Conservation (phyloP, 2,329 filamentous ascomycete genomes). For the Phaeosphaeria sp. region DNA sequence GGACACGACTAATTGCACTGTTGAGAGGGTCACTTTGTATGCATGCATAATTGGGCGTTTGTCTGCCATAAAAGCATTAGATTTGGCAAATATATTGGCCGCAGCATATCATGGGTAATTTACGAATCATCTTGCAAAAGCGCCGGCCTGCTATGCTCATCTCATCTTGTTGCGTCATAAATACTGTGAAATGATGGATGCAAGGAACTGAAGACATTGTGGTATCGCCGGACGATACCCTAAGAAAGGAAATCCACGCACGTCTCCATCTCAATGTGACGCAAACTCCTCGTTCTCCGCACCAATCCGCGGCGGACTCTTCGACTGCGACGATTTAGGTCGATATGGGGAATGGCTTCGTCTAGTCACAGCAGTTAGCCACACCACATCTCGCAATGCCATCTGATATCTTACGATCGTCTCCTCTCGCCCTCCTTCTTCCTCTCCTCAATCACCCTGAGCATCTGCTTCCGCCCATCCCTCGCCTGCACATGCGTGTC, state of each 20-base stretch:
- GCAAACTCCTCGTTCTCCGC: conserved; percentile 34
- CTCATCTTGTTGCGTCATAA: neutral
- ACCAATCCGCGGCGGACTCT: conserved; percentile 48
- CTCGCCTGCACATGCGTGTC: conserved; percentile 82
- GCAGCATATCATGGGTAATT: neutral
- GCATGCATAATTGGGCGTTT: neutral
- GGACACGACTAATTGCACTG: neutral
- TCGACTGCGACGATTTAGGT: conserved; percentile 36
- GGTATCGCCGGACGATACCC: neutral
- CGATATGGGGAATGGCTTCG: conserved; percentile 45
- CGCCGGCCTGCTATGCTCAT: neutral
- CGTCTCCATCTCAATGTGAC: neutral
- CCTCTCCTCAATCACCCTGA: conserved; percentile 84
- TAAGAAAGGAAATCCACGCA: neutral
- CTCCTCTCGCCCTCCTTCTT: conserved; percentile 86
- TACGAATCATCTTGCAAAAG: neutral
- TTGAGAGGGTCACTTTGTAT: neutral
- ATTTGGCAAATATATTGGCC: no score
- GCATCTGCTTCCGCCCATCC: conserved; percentile 86
- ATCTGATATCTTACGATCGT: conserved; percentile 70
- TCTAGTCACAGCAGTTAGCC: conserved; percentile 20
- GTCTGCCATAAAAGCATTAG: no score
- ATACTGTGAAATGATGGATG: neutral
- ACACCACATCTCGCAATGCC: neutral
- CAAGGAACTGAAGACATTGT: neutral